Evolutionary conservation across 106 monocot species (phyloP).

Genomic region (Platanthera zijinensis): DNA sequence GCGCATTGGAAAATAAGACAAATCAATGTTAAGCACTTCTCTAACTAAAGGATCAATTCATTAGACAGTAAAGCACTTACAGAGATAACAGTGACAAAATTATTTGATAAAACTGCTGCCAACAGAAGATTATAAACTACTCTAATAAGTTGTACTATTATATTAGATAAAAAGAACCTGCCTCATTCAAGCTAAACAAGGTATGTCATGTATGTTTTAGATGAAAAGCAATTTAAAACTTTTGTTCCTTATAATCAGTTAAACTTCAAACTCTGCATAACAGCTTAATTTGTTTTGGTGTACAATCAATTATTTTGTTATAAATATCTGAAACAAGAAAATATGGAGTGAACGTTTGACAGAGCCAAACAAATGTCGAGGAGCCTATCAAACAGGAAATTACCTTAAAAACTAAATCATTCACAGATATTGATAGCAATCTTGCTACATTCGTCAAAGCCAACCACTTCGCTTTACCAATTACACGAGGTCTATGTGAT

Average conservation of each 20-base stretch:
- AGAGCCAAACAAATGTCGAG: neutral
- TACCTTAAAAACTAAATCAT: constrained; percentile 86
- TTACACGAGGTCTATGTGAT: constrained; percentile 28
- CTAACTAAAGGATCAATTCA: neutral
- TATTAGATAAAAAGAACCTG: too few relatives aligned
- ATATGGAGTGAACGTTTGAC: neutral
- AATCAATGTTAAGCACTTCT: neutral
- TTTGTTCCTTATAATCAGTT: neutral
- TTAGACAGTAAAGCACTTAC: neutral
- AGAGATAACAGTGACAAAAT: neutral
- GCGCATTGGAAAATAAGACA: neutral
- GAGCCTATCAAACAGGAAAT: neutral
- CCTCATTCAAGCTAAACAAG: too few relatives aligned
- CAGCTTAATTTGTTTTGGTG: neutral
- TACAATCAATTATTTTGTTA: neutral
- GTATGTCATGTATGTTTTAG: too few relatives aligned
- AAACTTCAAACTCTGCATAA: neutral
- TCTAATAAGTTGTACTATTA: too few relatives aligned
- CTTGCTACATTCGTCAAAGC: constrained; percentile 57
- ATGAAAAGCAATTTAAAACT: too few relatives aligned
- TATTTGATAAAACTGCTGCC: neutral
- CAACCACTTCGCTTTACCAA: constrained; percentile 67
- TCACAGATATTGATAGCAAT: constrained; percentile 66
- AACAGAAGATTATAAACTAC: neutral
- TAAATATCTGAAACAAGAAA: neutral